Evolutionary conservation across 495 filamentous ascomycete genomes (phyloP).

Genomic region (Xylaria telfairii): DNA sequence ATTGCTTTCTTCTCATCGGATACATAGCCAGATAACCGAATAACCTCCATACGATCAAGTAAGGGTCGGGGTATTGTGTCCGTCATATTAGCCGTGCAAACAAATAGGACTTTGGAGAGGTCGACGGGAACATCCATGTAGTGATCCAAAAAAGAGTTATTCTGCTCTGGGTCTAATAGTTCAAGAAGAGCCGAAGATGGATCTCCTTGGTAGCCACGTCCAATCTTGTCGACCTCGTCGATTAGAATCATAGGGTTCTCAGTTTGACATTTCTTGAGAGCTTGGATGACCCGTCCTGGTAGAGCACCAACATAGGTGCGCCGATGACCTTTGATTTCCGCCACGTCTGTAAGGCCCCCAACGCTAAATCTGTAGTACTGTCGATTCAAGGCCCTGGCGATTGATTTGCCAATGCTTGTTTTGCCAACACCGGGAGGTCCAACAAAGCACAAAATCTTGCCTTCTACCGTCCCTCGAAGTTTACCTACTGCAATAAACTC

Average conservation of each 20-base stretch:
- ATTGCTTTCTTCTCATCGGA: constrained; percentile 99
- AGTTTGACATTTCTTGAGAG: constrained; percentile 98
- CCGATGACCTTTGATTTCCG: constrained; percentile 99
- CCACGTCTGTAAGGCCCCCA: constrained; percentile 94
- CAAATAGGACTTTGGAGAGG: constrained; percentile 96
- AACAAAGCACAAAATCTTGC: constrained; percentile 98
- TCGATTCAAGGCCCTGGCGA: constrained; percentile 90
- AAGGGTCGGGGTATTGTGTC: constrained; percentile 97
- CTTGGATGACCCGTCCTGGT: constrained; percentile 96
- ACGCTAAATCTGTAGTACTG: constrained; percentile 99
- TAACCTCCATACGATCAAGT: constrained; percentile 97
- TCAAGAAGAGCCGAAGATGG: constrained; percentile 94
- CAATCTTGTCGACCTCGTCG: constrained; percentile 98
- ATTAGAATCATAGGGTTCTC: constrained; percentile 97
- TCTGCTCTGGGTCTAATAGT: constrained; percentile 96
- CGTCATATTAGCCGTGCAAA: constrained; percentile 98
- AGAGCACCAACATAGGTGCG: constrained; percentile 96
- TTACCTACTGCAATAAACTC: constrained; percentile 99
- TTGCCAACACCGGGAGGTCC: constrained; percentile 96
- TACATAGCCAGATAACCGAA: constrained; percentile 95
- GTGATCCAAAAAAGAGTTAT: constrained; percentile 95
- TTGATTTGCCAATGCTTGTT: constrained; percentile 98
- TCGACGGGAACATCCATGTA: constrained; percentile 99
- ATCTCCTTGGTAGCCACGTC: constrained; percentile 92
- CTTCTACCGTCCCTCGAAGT: constrained; percentile 94